These are phyloP conservation scores for Trichoderma guizhouense DNA, from an alignment of 2,329 filamentous ascomycete genomes.

Conservation along the genomic window DNA sequence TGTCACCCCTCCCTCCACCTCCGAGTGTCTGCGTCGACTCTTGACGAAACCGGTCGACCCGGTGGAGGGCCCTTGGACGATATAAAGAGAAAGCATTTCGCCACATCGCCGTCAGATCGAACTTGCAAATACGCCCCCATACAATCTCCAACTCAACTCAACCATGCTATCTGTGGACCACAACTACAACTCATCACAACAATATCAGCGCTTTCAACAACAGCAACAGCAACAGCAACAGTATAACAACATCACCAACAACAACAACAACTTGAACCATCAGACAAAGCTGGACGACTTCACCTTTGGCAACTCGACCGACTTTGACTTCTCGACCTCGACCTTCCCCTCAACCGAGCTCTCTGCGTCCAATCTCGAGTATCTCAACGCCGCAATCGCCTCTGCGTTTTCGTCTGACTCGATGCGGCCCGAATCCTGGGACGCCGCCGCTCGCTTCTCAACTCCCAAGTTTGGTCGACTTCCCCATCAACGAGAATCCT, in stretches of 20 bases:
- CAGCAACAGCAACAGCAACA: constrained; percentile 24
- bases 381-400: constrained; percentile 25
- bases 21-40: constrained; percentile 10
- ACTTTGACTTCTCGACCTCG: constrained; percentile 1
- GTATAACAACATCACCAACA: constrained; percentile 26
- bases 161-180: constrained; percentile 33
- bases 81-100: constrained; percentile 22
- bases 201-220: constrained; percentile 14
- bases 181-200: constrained; percentile 23
- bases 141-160: constrained; percentile 16
- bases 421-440: constrained; percentile 45
- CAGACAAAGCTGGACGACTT: constrained; percentile 21
- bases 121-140: constrained; percentile 22
- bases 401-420: constrained; percentile 27
- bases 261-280: constrained; percentile 10
- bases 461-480: constrained; percentile 39
- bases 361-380: constrained; percentile 21
- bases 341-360: constrained; percentile 21
- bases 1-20: neutral
- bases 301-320: constrained; percentile 20
- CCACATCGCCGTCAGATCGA: constrained; percentile 17
- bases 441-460: constrained; percentile 33
- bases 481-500: constrained; percentile 58
- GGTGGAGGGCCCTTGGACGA: neutral
- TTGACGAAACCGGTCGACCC: constrained; percentile 18